Evolutionary conservation across 2,329 filamentous ascomycete species (phyloP).

Genomic region (Cadophora malorum): DNA sequence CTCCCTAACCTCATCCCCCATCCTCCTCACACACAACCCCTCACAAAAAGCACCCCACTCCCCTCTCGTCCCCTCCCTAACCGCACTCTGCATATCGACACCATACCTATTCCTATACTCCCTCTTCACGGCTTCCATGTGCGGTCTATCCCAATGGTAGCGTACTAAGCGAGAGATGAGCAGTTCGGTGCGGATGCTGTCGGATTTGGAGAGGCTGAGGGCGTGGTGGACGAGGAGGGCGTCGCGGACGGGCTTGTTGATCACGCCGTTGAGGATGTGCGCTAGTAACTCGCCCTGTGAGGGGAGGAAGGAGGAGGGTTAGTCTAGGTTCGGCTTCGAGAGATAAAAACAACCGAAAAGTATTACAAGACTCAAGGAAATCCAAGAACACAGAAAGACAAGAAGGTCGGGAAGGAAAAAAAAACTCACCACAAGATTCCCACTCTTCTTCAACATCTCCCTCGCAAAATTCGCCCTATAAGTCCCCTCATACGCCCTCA

Average conservation of each 20-base stretch:
- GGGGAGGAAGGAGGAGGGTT: neutral
- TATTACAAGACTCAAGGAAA: neutral
- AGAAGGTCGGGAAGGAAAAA: neutral
- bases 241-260: conserved; percentile 94
- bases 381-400: neutral
- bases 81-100: conserved; percentile 75
- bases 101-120: conserved; percentile 83
- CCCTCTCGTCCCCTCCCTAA: conserved; percentile 76
- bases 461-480: conserved; percentile 84
- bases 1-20: conserved; percentile 65
- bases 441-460: conserved; percentile 86
- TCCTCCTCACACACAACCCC: conserved; percentile 68
- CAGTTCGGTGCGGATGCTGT: conserved; percentile 79
- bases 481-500: conserved; percentile 75
- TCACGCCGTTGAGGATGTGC: conserved; percentile 94
- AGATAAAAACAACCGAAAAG: no score
- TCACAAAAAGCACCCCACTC: conserved; percentile 81
- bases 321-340: neutral
- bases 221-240: conserved; percentile 91
- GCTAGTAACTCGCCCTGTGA: conserved; percentile 87
- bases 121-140: conserved; percentile 79
- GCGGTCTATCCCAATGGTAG: conserved; percentile 88
- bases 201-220: conserved; percentile 70
- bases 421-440: conserved; percentile 84
- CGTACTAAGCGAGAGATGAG: conserved; percentile 87